Evolutionary conservation across 371 early-diverging fungal species (phyloP).

Genomic region (Mortierella sp.): DNA sequence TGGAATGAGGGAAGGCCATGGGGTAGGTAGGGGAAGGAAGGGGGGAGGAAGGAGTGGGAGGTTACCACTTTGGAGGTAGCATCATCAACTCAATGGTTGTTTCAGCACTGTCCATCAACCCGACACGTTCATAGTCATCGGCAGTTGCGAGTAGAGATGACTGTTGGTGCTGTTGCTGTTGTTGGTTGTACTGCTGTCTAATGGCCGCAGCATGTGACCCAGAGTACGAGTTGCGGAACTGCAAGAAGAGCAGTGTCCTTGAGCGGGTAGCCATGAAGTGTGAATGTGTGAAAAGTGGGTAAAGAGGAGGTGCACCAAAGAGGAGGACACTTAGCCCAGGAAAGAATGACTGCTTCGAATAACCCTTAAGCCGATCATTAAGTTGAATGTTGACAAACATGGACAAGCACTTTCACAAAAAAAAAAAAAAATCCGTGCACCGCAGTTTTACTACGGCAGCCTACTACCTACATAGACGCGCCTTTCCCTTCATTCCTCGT

Average conservation of each 20-base stretch:
- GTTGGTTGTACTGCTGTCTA: slow-evolving; percentile 45
- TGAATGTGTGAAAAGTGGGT: neutral
- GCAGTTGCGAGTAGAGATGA: slow-evolving; percentile 45
- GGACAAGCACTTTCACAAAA: too few species aligned
- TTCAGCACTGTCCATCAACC: slow-evolving; percentile 77
- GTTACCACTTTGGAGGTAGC: slow-evolving; percentile 85
- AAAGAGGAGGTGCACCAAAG: neutral
- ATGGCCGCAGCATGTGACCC: slow-evolving; percentile 67
- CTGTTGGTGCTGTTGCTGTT: slow-evolving; percentile 59
- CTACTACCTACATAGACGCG: neutral
- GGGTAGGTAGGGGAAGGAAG: neutral
- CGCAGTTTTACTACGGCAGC: neutral
- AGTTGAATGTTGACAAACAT: too few species aligned
- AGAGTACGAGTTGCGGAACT: slow-evolving; percentile 93
- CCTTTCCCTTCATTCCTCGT: slow-evolving; percentile 11
- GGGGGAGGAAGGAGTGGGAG: neutral
- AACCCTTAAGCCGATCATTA: slow-evolving; percentile 3
- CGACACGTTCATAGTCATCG: slow-evolving; percentile 69
- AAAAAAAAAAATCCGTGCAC: slow-evolving; percentile 2
- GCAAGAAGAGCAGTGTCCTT: slow-evolving; percentile 91
- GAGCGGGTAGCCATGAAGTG: slow-evolving; percentile 85
- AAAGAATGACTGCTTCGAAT: neutral
- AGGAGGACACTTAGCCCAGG: neutral
- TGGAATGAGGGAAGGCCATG: neutral
- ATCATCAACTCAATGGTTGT: slow-evolving; percentile 79